These are phyloP conservation scores for Eucalyptus cloeziana DNA, from an alignment of 345 rosid genomes.

Conservation along the genomic window DNA sequence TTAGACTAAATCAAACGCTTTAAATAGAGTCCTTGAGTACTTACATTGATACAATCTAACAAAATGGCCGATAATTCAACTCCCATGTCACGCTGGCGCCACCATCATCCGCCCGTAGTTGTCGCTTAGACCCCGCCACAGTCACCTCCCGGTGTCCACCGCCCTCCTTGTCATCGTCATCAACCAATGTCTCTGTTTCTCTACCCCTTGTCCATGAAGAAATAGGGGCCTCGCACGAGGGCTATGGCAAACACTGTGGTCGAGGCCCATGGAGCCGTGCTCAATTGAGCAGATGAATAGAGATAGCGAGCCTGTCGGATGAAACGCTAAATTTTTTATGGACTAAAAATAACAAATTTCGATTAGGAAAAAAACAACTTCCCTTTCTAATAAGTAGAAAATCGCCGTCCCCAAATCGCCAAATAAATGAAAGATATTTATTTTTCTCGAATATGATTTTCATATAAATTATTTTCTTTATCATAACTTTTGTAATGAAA, in stretches of 20 bases:
- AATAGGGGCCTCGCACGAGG: background rate
- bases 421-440: background rate
- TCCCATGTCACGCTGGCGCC: background rate
- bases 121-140: background rate
- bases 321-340: background rate
- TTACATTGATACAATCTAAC: background rate
- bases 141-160: background rate
- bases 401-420: fast-evolving
- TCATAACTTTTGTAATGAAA: background rate
- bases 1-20: background rate
- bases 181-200: background rate
- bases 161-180: background rate
- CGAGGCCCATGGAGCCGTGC: background rate
- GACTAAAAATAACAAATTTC: no score
- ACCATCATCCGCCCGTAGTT: background rate
- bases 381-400: no score
- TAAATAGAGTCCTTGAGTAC: background rate
- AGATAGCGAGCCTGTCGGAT: background rate
- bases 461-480: background rate
- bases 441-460: background rate
- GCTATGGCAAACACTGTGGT: background rate
- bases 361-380: no score
- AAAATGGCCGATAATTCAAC: background rate
- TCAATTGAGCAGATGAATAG: background rate
- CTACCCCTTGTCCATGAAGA: background rate